Conservation (phyloP, 1,139 yeast species). For the Hansenula lynferdii region DNA sequence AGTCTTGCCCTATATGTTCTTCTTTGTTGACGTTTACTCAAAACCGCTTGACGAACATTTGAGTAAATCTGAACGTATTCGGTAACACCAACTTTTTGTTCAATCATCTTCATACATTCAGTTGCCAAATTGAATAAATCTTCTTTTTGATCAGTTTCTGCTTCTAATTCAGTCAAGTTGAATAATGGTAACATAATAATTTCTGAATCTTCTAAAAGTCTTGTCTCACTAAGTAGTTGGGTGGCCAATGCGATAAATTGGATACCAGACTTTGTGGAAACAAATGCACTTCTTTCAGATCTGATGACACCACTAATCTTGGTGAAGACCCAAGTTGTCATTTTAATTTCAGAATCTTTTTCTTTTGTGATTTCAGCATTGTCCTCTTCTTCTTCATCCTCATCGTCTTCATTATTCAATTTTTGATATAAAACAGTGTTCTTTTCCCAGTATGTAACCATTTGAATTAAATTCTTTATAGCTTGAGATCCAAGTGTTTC, state of each 20-base stretch:
- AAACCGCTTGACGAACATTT: constrained; percentile 55
- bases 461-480: constrained; percentile 60
- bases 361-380: constrained; percentile 19
- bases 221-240: constrained; percentile 42
- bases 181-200: constrained; percentile 57
- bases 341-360: too few relatives aligned
- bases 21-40: constrained; percentile 67
- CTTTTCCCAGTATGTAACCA: constrained; percentile 61
- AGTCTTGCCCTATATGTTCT: constrained; percentile 70
- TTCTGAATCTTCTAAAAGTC: constrained; percentile 37
- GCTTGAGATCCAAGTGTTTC: constrained; percentile 62
- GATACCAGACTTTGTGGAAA: constrained; percentile 63
- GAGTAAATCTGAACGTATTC: constrained; percentile 63
- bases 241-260: constrained; percentile 54
- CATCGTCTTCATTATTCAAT: constrained; percentile 23
- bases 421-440: constrained; percentile 35
- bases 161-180: constrained; percentile 43
- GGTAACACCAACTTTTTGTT: constrained; percentile 67
- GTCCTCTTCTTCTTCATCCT: constrained; percentile 21
- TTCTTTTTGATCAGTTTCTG: constrained; percentile 34
- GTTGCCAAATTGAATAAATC: constrained; percentile 56
- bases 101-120: constrained; percentile 68
- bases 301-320: constrained; percentile 62
- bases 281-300: constrained; percentile 50
- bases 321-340: constrained; percentile 58